A percentile compares a stretch with the other conserved stretches of the same genome.
Conservation (phyloP, 148 eudicot genomes). For the Chenopodium formosanum region DNA sequence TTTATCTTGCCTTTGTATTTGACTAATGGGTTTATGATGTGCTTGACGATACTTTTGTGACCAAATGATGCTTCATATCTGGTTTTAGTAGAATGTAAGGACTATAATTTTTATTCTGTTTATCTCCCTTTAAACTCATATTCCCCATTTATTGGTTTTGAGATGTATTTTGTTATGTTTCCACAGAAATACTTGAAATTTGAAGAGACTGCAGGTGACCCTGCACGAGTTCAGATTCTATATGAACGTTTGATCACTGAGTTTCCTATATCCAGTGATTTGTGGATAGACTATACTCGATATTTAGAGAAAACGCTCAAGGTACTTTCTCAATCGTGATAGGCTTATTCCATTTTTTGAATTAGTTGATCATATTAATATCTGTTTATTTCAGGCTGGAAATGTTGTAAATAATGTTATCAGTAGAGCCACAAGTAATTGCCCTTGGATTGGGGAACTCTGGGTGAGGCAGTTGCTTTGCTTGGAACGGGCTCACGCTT, state of each 20-base stretch:
- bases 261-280: slow-evolving; percentile 71
- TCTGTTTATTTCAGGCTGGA: slow-evolving; percentile 46
- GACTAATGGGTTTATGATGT: neutral
- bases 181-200: slow-evolving; percentile 75
- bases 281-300: slow-evolving; percentile 84
- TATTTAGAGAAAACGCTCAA: slow-evolving; percentile 85
- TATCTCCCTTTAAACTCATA: neutral
- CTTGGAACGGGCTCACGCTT: slow-evolving; percentile 76
- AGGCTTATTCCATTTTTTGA: slow-evolving; percentile 10
- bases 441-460: slow-evolving; percentile 89
- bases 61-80: neutral
- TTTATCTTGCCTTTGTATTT: neutral
- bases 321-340: slow-evolving; percentile 38
- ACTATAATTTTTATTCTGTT: neutral
- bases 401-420: slow-evolving; percentile 49
- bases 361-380: slow-evolving; percentile 10
- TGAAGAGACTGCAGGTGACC: slow-evolving; percentile 89
- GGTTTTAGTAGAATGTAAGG: neutral
- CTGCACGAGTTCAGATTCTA: slow-evolving; percentile 78
- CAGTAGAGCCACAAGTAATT: slow-evolving; percentile 76
- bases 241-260: slow-evolving; percentile 89
- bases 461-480: slow-evolving; percentile 83
- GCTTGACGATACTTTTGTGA: neutral
- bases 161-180: slow-evolving; percentile 14
- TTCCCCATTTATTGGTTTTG: neutral